phyloP scores from a whole-genome alignment of 2,329 filamentous ascomycete species.

The Diaporthe eres region DNA sequence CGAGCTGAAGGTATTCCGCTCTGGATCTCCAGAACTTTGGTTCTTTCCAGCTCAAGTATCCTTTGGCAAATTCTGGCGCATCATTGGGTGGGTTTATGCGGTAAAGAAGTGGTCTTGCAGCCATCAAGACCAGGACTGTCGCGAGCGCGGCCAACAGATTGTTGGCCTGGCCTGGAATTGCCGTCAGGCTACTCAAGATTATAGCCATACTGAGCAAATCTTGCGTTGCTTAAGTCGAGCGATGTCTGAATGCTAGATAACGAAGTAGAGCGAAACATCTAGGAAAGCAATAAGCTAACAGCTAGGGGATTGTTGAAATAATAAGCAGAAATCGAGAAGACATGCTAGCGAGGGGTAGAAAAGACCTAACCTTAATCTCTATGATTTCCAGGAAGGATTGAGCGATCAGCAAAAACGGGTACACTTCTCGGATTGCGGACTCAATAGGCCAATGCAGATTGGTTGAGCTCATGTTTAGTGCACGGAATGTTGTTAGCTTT shows the following conservation, averaged over 20 bases:
- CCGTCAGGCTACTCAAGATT: background rate
- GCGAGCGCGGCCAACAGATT: background rate
- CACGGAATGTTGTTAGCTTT: background rate
- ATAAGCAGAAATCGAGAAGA: background rate
- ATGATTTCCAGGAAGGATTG: background rate
- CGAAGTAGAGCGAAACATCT: background rate
- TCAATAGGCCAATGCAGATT: background rate
- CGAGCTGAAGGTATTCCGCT: background rate
- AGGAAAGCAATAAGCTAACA: background rate
- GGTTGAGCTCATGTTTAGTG: background rate
- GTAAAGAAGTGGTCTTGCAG: slow-evolving; percentile 2
- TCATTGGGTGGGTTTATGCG: background rate
- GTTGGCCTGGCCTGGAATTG: background rate
- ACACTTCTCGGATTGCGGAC: background rate
- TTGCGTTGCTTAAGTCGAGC: background rate
- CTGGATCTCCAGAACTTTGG: slow-evolving; percentile 11
- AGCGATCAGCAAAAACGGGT: background rate
- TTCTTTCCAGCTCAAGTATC: background rate
- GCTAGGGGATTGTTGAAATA: too few relatives aligned
- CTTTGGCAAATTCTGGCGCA: background rate
- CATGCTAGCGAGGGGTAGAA: background rate
- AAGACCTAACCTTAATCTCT: background rate
- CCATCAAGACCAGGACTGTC: slow-evolving; percentile 1
- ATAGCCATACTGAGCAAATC: background rate
- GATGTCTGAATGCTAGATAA: background rate